These are phyloP conservation scores for Lachnellula hyalina DNA, from an alignment of 2,329 filamentous ascomycete species.

Conservation along the genomic window DNA sequence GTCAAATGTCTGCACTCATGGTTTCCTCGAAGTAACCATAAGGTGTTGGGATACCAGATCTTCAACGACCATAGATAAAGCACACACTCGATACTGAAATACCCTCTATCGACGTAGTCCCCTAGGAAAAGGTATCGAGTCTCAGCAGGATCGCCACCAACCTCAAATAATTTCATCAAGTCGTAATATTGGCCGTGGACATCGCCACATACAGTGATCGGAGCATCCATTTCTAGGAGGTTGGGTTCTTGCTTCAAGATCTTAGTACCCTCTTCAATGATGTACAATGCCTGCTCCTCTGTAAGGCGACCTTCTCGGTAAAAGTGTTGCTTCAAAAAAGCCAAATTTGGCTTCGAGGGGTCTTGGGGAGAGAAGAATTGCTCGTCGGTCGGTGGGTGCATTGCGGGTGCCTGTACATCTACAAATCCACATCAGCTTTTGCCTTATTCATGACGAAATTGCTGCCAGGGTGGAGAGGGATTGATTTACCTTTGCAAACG, in stretches of 20 bases:
- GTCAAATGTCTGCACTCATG: constrained; percentile 98
- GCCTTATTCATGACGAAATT: neutral
- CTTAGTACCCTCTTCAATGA: constrained; percentile 82
- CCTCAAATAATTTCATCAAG: constrained; percentile 98
- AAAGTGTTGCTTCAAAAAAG: constrained; percentile 96
- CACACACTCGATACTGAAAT: constrained; percentile 99
- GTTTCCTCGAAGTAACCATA: constrained; percentile 96
- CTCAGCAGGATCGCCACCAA: constrained; percentile 92
- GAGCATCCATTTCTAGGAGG: constrained; percentile 97
- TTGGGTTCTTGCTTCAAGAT: constrained; percentile 88
- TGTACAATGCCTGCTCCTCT: constrained; percentile 95
- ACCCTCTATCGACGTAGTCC: constrained; percentile 96
- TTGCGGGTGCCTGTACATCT: constrained; percentile 98
- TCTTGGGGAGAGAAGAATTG: constrained; percentile 90
- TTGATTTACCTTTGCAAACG: constrained; percentile 85
- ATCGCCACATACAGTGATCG: constrained; percentile 97
- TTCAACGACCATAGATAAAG: constrained; percentile 97
- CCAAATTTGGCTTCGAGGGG: constrained; percentile 81
- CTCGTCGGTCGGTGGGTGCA: constrained; percentile 85
- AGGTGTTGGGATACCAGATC: constrained; percentile 96
- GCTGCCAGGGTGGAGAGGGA: neutral
- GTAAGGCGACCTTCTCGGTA: constrained; percentile 95
- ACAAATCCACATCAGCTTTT: constrained; percentile 6
- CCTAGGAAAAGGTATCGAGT: constrained; percentile 95
- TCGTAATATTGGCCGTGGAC: constrained; percentile 99